Base-by-base conservation (phyloP, 805 yeast genomes). In the Metschnikowia peoriensis region DNA sequence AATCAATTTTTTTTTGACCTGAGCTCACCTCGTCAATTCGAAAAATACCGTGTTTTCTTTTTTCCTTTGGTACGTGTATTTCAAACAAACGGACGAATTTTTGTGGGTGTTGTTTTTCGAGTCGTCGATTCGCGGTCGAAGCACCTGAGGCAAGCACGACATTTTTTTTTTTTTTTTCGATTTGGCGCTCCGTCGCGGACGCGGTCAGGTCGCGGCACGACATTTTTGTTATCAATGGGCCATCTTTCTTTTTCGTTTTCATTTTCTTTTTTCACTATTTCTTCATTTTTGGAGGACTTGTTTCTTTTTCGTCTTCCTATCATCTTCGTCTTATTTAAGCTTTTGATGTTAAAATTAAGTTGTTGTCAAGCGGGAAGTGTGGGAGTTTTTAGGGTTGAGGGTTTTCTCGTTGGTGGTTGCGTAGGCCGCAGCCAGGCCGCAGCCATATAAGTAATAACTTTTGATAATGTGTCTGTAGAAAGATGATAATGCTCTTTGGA, bases 51-150 rank as follows among this genome's bases (percentile, higher is more conserved):
- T 41, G 44, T 41, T 41, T 41, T 41, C 44, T 27, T 12, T 41
- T 41, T 14, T 41, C 15, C 35, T 41, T 32, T 9, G 14, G 44
- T 22, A 41, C 44, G 29, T 15, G 17, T 22, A 28, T 16, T 17
- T 28, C 22, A 14, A 37, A 40, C 10, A 40, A 38, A 46, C 41
- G 43, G 46, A 47, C 46, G 38, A 41, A 35, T 16, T 37, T 41
- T 47, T 47, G 46, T 47, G 50, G 50, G 50, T 47, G 44, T 47
- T 48, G 46, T 48, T 48, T 34, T 43, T 43, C 41, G 50, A 41
- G 49, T 28, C 46, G 45, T 34, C 38, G 39, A 34, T 40, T 47
- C 46, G 40, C 39, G 41, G 43, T 29, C 17, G 37, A 42, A 27
- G 39, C 32, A 37, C 29, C 38, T 22, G 46, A 35, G 50, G 46